Percentiles rank a stretch among this genome's conserved stretches.
phyloP scores from a whole-genome alignment of 2,329 filamentous ascomycete species.

The Calonectria hawksworthii region DNA sequence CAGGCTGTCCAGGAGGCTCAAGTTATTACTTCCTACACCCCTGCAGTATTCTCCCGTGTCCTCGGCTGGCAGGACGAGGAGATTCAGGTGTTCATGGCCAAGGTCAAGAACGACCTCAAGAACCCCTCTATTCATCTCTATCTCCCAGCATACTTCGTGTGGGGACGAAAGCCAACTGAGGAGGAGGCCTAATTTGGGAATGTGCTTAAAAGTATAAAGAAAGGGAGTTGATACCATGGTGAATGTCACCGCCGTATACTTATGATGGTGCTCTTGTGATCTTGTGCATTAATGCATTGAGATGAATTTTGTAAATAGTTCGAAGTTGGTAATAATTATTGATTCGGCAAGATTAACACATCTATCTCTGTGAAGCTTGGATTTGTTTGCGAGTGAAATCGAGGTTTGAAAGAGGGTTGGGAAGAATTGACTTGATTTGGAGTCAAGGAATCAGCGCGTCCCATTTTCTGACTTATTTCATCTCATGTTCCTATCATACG shows the following conservation, averaged over 20 bases:
- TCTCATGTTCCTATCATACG: not conserved
- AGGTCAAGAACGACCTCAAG: constrained; percentile 36
- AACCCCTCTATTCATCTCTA: constrained; percentile 36
- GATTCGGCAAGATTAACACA: not conserved
- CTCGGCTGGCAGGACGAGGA: constrained; percentile 36
- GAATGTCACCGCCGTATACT: not conserved
- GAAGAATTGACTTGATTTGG: not conserved
- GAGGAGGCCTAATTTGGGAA: not conserved
- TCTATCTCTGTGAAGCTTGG: not conserved
- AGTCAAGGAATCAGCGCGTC: not conserved
- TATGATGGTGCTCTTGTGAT: not conserved
- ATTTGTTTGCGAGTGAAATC: not conserved
- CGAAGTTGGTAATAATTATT: not conserved
- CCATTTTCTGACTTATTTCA: not conserved
- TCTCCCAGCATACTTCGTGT: constrained; percentile 35
- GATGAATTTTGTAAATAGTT: not conserved
- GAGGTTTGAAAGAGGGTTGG: not conserved
- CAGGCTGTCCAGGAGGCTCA: constrained; percentile 34
- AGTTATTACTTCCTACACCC: constrained; percentile 33
- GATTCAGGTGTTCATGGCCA: constrained; percentile 38
- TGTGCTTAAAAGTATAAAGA: not conserved
- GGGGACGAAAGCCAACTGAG: constrained; percentile 29
- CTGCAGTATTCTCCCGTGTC: constrained; percentile 33
- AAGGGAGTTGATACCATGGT: not conserved
- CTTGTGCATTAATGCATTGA: not conserved